Evolutionary conservation across 148 eudicot genomes (phyloP).

Genomic region (Diospyros kaki): DNA sequence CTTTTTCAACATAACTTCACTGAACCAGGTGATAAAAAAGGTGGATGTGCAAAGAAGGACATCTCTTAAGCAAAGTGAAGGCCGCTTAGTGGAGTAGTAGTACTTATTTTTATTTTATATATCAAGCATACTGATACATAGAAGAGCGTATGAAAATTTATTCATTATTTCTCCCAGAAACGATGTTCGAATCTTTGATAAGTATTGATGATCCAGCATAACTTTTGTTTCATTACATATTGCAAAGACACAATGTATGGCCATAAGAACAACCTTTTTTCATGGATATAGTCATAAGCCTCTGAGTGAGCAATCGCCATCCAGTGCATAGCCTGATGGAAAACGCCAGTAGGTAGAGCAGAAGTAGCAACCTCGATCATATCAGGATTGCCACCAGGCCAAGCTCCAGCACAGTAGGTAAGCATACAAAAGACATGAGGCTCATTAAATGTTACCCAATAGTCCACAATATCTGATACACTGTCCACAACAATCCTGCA

Average conservation of each 20-base stretch:
- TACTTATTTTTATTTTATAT: neutral
- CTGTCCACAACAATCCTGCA: constrained; percentile 92
- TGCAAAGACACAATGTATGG: neutral
- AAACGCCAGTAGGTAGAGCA: constrained; percentile 87
- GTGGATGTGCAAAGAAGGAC: too few relatives aligned
- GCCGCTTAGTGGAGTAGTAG: neutral
- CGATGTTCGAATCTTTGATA: neutral
- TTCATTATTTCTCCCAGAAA: neutral
- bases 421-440: constrained; percentile 95
- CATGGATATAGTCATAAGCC: constrained; percentile 97
- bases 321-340: constrained; percentile 86
- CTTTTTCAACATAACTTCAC: neutral
- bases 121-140: neutral
- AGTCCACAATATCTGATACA: constrained; percentile 80
- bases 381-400: constrained; percentile 99
- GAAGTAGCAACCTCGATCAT: constrained; percentile 94
- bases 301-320: constrained; percentile 81
- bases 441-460: constrained; percentile 98
- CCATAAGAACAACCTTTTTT: constrained; percentile 52
- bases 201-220: neutral
- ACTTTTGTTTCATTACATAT: neutral
- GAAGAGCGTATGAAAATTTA: neutral
- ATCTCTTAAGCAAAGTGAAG: too few relatives aligned
- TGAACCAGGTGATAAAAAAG: neutral
- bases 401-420: constrained; percentile 96